These are phyloP conservation scores for Coemansia sp. DNA, from an alignment of 192 early-diverging fungal species.

Conservation along the genomic window DNA sequence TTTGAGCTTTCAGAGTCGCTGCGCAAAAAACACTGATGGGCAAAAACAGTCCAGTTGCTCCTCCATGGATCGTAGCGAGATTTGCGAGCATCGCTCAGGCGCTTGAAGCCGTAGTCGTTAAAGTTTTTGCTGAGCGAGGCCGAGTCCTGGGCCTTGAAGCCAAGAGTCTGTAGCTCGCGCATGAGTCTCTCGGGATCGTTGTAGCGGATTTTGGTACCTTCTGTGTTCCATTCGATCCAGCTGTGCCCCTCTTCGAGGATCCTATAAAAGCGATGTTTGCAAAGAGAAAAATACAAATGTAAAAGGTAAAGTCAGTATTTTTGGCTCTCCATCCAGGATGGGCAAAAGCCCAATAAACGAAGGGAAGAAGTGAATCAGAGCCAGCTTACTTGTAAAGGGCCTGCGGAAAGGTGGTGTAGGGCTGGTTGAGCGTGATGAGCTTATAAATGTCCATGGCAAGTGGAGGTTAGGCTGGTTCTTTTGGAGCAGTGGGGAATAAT, in stretches of 20 bases:
- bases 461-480: background rate
- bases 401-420: constrained; percentile 48
- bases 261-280: constrained; percentile 15
- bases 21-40: constrained; percentile 34
- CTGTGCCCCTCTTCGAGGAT: constrained; percentile 40
- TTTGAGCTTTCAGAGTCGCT: constrained; percentile 19
- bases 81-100: constrained; percentile 51
- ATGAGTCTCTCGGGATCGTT: constrained; percentile 50
- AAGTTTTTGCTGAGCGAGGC: constrained; percentile 55
- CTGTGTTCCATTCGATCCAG: constrained; percentile 53
- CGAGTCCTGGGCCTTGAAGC: constrained; percentile 53
- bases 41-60: constrained; percentile 42
- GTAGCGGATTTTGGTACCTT: constrained; percentile 46
- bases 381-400: constrained; percentile 40
- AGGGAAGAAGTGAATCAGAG: background rate
- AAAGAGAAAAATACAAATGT: background rate
- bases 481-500: background rate
- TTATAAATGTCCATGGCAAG: constrained; percentile 46
- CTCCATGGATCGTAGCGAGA: constrained; percentile 46
- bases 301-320: background rate
- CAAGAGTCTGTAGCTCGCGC: constrained; percentile 50
- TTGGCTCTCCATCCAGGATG: background rate
- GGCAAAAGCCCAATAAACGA: background rate
- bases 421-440: constrained; percentile 41
- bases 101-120: constrained; percentile 50